Evolutionary conservation across 495 filamentous ascomycete genomes (phyloP).

Genomic region (Stereocaulon alpinum): DNA sequence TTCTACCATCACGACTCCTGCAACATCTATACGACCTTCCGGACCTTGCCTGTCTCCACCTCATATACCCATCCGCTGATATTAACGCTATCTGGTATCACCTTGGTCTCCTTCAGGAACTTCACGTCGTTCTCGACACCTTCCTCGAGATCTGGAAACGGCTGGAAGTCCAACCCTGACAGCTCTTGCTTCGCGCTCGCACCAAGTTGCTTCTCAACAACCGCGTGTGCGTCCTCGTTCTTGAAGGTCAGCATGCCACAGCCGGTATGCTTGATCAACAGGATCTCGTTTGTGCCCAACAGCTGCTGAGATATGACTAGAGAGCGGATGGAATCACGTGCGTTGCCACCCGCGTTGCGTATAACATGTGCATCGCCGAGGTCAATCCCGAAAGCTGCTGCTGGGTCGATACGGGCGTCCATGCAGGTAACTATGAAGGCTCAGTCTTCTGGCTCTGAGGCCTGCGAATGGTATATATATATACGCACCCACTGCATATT

Average conservation of each 20-base stretch:
- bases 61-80: conserved; percentile 75
- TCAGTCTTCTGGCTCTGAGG: conserved; percentile 16
- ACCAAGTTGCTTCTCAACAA: conserved; percentile 50
- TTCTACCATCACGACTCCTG: not conserved
- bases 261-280: conserved; percentile 67
- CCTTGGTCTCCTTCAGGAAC: conserved; percentile 47
- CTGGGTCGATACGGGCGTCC: conserved; percentile 72
- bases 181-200: conserved; percentile 34
- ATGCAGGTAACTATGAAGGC: conserved; percentile 59
- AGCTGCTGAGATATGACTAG: conserved; percentile 75
- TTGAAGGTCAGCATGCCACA: conserved; percentile 79
- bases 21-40: conserved; percentile 35
- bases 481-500: conserved; percentile 45
- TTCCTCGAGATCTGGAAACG: conserved; percentile 53
- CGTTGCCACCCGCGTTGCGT: conserved; percentile 62
- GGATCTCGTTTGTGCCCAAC: conserved; percentile 65
- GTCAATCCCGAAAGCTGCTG: conserved; percentile 58
- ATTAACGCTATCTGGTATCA: conserved; percentile 46
- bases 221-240: conserved; percentile 48
- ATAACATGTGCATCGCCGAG: conserved; percentile 76
- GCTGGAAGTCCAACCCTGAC: conserved; percentile 47
- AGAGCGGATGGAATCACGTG: conserved; percentile 57
- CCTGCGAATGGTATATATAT: no score
- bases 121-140: conserved; percentile 57
- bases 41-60: conserved; percentile 64